Conservation (phyloP, 208 protist genomes). For the Trypanosoma melophagium region DNA sequence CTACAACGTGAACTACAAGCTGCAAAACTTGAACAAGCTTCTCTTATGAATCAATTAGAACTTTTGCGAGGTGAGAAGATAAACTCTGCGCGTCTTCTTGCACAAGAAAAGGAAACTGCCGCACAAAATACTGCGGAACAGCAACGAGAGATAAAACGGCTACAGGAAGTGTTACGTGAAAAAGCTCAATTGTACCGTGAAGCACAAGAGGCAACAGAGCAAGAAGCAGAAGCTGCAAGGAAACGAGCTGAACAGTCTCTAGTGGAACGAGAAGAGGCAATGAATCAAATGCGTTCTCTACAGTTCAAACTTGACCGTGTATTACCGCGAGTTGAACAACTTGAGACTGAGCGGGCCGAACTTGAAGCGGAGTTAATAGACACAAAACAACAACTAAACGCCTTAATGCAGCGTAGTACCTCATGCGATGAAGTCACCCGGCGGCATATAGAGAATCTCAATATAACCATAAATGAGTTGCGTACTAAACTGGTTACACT, state of each 20-base stretch:
- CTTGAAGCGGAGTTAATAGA: slow-evolving; percentile 60
- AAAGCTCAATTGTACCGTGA: slow-evolving; percentile 1
- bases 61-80: slow-evolving; percentile 45
- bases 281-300: slow-evolving; percentile 29
- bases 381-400: slow-evolving; percentile 54
- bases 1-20: slow-evolving; percentile 50
- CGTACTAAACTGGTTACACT: slow-evolving; percentile 34
- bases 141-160: slow-evolving; percentile 33
- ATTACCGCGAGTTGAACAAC: slow-evolving; percentile 47
- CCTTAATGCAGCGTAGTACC: slow-evolving; percentile 38
- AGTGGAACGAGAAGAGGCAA: slow-evolving; percentile 24
- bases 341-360: slow-evolving; percentile 51
- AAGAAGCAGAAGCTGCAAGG: slow-evolving; percentile 15
- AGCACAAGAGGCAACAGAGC: not conserved
- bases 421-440: slow-evolving; percentile 44
- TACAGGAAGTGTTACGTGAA: slow-evolving; percentile 25
- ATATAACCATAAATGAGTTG: slow-evolving; percentile 41
- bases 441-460: slow-evolving; percentile 53
- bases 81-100: slow-evolving; percentile 40
- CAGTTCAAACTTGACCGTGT: slow-evolving; percentile 47
- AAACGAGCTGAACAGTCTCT: slow-evolving; percentile 28
- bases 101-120: slow-evolving; percentile 44
- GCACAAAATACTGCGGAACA: slow-evolving; percentile 40
- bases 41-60: slow-evolving; percentile 22
- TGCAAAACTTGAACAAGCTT: slow-evolving; percentile 27